Base-by-base conservation (phyloP, 2,329 filamentous ascomycete species). In the Pezicula carpinea region DNA sequence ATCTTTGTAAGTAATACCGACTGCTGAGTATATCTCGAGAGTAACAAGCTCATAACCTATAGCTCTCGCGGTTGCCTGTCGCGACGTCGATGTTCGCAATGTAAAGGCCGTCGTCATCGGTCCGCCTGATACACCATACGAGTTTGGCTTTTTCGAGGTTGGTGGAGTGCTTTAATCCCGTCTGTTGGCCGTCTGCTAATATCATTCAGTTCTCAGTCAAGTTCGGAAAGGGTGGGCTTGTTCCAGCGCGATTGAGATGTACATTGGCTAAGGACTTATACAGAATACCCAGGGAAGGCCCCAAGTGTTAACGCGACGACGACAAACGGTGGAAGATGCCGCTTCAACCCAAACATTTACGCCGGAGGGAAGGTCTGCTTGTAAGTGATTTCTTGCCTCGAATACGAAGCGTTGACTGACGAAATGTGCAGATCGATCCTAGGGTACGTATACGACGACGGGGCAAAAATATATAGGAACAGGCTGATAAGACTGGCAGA, bases 291-390 rank as follows among this genome's bases (percentile, higher is more conserved):
- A 5, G 73, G 77, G 41, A 83, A 81, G 56, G 76, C 80, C 1
- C 82, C 82, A 2, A 53, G 58, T 13, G 81, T 85, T 21, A 80
- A 74, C 19, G 84, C 86, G 21, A 77, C 83, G 35, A 97, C 93
- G 0, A 99, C 92, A 1, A 96, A 97, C 63, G 74, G 77, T n/a
- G 92, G 92, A 10, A 77, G 85, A 49, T 90, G 85, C 62, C 83
- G 93, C 6, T 97, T 97, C 73, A 96, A 96, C 61, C 93, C 93
- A 3, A 99, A 99, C 63, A 96, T 99, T 51, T 99, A 99, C 64
- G 77, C 90, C 1, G 81, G 73, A 42, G 93, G 93, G 41, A 95
- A 92, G 69, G 91, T 99, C 47, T 99, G 93, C 71, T 68, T 99
- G 81, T 95, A 68, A 73, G 85, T 77, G 13, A 14, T n/a, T 11